Conservation (phyloP, 345 rosid genomes). For the Luvunga scandens region DNA sequence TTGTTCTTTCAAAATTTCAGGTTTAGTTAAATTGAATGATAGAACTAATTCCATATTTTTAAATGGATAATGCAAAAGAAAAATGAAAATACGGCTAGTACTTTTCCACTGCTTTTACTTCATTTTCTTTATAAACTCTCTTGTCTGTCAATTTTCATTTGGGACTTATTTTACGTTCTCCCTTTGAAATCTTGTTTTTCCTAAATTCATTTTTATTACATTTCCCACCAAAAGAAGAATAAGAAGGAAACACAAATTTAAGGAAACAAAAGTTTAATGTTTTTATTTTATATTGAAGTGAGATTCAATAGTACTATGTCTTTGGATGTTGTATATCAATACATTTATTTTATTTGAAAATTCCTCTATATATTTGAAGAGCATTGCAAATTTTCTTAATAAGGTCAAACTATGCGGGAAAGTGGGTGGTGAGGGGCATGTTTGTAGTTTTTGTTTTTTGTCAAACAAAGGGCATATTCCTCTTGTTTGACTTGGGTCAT, state of each 20-base stretch:
- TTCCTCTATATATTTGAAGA: neutral
- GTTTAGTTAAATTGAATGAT: neutral
- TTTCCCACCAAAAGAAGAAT: neutral
- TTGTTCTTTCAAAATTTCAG: neutral
- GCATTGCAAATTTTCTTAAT: neutral
- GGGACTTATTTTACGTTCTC: neutral
- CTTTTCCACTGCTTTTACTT: neutral
- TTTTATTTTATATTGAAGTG: neutral
- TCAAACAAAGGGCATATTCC: neutral
- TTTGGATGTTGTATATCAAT: neutral
- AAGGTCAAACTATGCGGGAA: neutral
- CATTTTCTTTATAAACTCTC: neutral
- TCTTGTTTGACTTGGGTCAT: neutral
- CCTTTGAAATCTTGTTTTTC: neutral
- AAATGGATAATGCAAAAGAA: neutral
- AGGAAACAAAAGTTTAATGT: neutral
- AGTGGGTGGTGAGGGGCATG: neutral
- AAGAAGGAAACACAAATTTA: neutral
- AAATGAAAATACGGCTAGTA: neutral
- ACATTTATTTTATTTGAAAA: neutral
- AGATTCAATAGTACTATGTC: neutral
- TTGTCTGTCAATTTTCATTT: neutral
- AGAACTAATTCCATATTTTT: neutral
- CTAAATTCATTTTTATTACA: neutral
- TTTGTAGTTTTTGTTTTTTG: conserved; percentile 5